Base-by-base conservation (phyloP, 2,329 filamentous ascomycete genomes). In the Trichoderma pleuroti region DNA sequence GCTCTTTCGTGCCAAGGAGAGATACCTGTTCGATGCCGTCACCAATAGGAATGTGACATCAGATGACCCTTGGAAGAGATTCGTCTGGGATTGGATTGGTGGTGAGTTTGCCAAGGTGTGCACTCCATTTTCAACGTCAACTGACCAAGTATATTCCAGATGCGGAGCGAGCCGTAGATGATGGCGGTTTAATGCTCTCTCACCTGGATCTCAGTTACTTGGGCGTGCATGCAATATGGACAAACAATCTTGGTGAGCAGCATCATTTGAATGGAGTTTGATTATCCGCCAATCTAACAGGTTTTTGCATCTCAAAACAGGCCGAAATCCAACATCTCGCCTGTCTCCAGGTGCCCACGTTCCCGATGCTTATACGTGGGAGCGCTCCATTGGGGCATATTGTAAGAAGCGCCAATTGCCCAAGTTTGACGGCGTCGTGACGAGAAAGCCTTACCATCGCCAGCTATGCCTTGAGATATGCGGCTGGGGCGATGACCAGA, bases 401-500 rank as follows among this genome's bases (percentile, higher is more conserved):
- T 91, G 89, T 74, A 88, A 88, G 71, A 88, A 86, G 71, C 86
- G 87, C 18, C 84, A 86, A 3, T 82, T 91, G n/a, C 86, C 88
- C 14, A 83, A 84, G 11, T 93, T 91, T 73, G 85, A 90, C 64
- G 90, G 91, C 4, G 82, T 86, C 5, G 77, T 85, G 5, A 93
- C 92, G 0, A 85, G 85, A 63, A 90, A 86, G 74, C 88, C 91
- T 0, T 86, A 91, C 62, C 92, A 94, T 75, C 86, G 93, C 59
- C 90, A 93, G 76, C 83, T 94, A 5, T 93, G 92, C 72, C 86
- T 96, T 6, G 88, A 91, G 42, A 88, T 94, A 24, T 94, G 91
- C 76, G 86, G 88, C 61, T 93, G 91, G 89, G 89, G 91, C 85
- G 89, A 80, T 83, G 87, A 71, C 76, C 85, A 74, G 81, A 84